Evolutionary conservation across 2,329 filamentous ascomycete species (phyloP), one percentile per base, ranked within the genome.

Genomic region (Ciborinia camelliae): DNA sequence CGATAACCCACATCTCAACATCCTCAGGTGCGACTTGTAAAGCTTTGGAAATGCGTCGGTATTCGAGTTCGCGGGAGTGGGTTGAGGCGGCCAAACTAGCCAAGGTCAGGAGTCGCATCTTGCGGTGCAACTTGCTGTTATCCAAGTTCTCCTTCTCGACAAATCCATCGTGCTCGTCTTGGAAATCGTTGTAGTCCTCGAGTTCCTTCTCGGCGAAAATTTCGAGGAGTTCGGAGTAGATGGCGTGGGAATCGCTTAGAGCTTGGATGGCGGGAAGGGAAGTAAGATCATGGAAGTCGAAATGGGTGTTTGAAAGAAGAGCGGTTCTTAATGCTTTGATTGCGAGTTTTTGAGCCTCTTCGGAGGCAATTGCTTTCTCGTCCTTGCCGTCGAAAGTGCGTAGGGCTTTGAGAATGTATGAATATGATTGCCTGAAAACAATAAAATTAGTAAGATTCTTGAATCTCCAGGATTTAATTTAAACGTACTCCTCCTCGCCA

Each of bases 1-100:
- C 95, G 74, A 99, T 99, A 71, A 96, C 92, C 95, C 95, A 99
- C 84, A 94, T 90, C 84, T 99, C 95, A 50, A 98, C 92, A 69
- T 98, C 92, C 69, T 90, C 88, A 54, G 81, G 76, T 53, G 91
- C 87, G 64, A 99, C 88, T 78, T 95, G 90, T 54, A 99, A 86
- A 7, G 92, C 90, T 75, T 89, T 89, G 70, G 90, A 86, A 75
- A 99, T 97, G 74, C 86, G 86, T 70, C 84, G 83, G 80, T 99
- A 99, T 67, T 94, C 89, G 62, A 99, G 89, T 74, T 95, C 92
- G 74, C 94, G 90, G 73, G 87, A 91, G 67, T 90, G 89, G 28
- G 90, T 90, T 71, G 90, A 87, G 45, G 94, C 92, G 26, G 94
- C 92, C 70, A 98, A 84, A 70, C 90, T 94, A 70, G 94, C 90